Base-by-base conservation (phyloP, 2,329 filamentous ascomycete genomes). In the Ophiocordyceps camponoti-saundersi region DNA sequence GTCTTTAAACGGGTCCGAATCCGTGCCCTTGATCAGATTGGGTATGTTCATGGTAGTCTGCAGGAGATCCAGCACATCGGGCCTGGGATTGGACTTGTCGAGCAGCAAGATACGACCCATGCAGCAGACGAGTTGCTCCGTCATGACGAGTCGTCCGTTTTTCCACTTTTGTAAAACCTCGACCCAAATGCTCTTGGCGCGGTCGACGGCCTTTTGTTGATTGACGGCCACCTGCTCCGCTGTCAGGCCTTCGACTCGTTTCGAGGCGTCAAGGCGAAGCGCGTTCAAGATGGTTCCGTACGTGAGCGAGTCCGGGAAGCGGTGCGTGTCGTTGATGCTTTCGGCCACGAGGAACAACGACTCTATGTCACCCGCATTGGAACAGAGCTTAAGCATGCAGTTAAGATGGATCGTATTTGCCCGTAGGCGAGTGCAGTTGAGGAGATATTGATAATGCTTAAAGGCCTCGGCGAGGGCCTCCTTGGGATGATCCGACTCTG, bases 331-430 rank as follows among this genome's bases (percentile, higher is more conserved):
- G 16, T 88, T 82, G 48, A 90, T 72, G 30, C 80, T 78, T n/a
- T 77, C 73, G 42, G 81, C 77, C 52, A 95, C 73, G 47, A 75
- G 73, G 71, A 92, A 94, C 53, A 96, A 66, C 16, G 80, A 76
- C 53, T 95, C 87, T 61, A 94, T 71, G 58, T 95, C 82, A 13
- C 71, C 61, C 4, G 84, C 81, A 48, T 77, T 73, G 44, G 81
- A 75, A 60, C 89, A 96, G 10, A 92, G 83, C 49, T 80, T 79
- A 42, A 98, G 68, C n/a, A 88, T 77, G 11, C 89, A 85, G 59
- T 98, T 98, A 51, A 85, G 79, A 58, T 96, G 92, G 48, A 86
- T 83, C 34, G 81, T 82, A 53, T 80, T 85, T 16, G 85, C 82
- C 52, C 79, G 72, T 45, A 93, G 69, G 8, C 71, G 69, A 1